These are phyloP conservation scores for Aspergillus panamensis DNA, from an alignment of 495 filamentous ascomycete species.

Conservation along the genomic window DNA sequence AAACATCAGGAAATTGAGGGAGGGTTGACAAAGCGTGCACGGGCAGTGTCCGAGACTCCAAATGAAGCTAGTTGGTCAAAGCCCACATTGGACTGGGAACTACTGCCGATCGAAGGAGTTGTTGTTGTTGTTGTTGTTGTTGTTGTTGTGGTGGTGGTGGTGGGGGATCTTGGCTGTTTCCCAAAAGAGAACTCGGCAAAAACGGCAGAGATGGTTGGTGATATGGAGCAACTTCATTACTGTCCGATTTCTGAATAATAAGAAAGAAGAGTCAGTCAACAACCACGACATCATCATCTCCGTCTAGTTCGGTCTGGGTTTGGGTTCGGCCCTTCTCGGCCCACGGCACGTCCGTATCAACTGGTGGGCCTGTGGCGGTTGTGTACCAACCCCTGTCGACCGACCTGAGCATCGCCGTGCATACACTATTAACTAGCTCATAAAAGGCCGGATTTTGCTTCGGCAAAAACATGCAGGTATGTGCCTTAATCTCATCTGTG, in stretches of 20 bases:
- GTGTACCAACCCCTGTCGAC: constrained; percentile 44
- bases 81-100: too few species aligned
- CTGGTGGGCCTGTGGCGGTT: constrained; percentile 25
- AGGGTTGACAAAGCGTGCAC: too few species aligned
- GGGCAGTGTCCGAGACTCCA: too few species aligned
- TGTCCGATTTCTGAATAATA: neutral
- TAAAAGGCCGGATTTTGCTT: constrained; percentile 78
- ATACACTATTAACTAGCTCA: constrained; percentile 62
- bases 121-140: too few species aligned
- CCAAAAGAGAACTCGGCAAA: neutral
- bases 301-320: constrained; percentile 15
- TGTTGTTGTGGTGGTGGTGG: too few species aligned
- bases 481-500: constrained; percentile 73
- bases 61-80: too few species aligned
- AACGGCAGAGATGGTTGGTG: neutral
- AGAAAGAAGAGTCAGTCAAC: constrained; percentile 28
- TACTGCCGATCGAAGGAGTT: too few species aligned
- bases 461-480: constrained; percentile 83
- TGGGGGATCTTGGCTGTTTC: too few species aligned
- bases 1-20: too few species aligned
- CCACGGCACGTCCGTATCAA: constrained; percentile 14
- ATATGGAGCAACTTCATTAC: neutral
- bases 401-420: constrained; percentile 53
- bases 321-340: constrained; percentile 13
- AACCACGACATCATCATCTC: constrained; percentile 41